Evolutionary conservation across 768 basidiomycete species (phyloP).

Genomic region (Tulasnella sp.): DNA sequence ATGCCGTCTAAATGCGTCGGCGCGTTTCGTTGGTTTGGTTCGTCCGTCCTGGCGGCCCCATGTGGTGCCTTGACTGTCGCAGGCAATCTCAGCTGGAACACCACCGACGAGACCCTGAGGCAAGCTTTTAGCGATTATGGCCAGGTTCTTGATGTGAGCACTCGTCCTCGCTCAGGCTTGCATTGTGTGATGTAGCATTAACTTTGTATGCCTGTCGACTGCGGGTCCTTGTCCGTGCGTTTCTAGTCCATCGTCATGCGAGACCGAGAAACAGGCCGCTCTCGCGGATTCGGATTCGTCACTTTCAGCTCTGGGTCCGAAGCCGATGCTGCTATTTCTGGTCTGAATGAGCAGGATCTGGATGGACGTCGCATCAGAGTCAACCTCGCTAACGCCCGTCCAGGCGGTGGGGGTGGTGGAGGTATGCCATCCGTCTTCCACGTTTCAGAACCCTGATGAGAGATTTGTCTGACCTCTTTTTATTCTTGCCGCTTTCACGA

Average conservation of each 20-base stretch:
- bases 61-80: conserved; percentile 50
- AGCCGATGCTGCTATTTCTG: conserved; percentile 77
- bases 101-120: conserved; percentile 77
- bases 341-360: conserved; percentile 86
- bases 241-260: conserved; percentile 54
- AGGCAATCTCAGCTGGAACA: conserved; percentile 96
- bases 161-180: conserved; percentile 23
- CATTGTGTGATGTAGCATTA: not conserved
- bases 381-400: conserved; percentile 58
- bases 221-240: not conserved
- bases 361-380: conserved; percentile 90
- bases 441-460: conserved; percentile 41
- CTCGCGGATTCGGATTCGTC: conserved; percentile 85
- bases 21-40: conserved; percentile 50
- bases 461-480: not conserved
- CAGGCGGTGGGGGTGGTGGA: conserved; percentile 39
- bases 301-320: conserved; percentile 63
- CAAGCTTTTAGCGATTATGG: conserved; percentile 86
- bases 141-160: conserved; percentile 87
- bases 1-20: conserved; percentile 43
- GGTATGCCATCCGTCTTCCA: not conserved
- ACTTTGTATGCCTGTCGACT: conserved; percentile 38
- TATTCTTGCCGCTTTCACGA: not conserved
- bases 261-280: conserved; percentile 50
- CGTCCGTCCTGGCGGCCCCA: conserved; percentile 36